Evolutionary conservation across 139 green algal species (phyloP), one percentile per base, ranked within the genome.

Genomic region (Ettlia oleoabundans): DNA sequence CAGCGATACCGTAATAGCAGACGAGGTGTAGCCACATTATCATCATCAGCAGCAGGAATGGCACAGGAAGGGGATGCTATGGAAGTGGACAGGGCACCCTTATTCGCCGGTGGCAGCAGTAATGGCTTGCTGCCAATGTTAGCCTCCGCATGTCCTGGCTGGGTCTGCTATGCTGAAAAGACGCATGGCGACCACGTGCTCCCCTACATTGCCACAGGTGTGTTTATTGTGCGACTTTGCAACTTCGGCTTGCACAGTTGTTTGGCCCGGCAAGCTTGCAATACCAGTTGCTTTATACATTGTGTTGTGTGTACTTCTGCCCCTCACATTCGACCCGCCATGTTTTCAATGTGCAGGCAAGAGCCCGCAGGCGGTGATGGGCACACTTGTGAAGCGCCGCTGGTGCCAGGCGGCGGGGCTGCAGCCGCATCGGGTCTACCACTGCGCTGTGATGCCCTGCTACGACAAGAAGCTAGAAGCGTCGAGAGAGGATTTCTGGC

Each of bases 381-480:
- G 97, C 3, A 91, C 84, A 0, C 74, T 99, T 5, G 82, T 99
- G 8, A 99, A 99, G 87, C 77, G 90, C 26, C 73, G 86, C 32
- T 72, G 94, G 77, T 82, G 86, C 30, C 22, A 53, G 41, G 43
- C 58, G 66, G 70, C 53, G 85, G 82, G 88, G 4, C 52, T 86
- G 38, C 35, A 88, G 38, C 88, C 90, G 6, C 63, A 42, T 1
- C 19, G 69, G 0, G 72, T 99, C 3, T 98, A 96, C 85, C 97
- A 99, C 86, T 93, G 90, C n/a, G 87, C 90, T 21, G 84, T 99
- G 15, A 99, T 98, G 96, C 97, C 97, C 1, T 99, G 97, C 89
- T 99, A 97, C 86, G 97, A 99, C 89, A 99, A 99, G 88, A 99
- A 99, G 94, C 91, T 99, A 33, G 97, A 99, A 88, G 97, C 95